A percentile compares a stretch with the other conserved stretches of the same genome.
phyloP scores from a whole-genome alignment of 1,284 basidiomycete genomes.

The Boletus mariae region DNA sequence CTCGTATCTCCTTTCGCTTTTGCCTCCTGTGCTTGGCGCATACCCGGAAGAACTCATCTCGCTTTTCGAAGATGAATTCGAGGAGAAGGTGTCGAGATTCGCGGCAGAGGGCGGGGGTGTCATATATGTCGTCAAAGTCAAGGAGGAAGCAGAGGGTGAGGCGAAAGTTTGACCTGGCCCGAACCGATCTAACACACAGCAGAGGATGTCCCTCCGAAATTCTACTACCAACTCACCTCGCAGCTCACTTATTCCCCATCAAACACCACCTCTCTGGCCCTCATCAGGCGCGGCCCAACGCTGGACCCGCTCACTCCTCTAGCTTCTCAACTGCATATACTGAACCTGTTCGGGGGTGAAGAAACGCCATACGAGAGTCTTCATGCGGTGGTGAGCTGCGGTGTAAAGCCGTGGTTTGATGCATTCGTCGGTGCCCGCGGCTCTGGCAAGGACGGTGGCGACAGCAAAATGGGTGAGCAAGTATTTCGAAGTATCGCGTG shows the following conservation, averaged over 20 bases:
- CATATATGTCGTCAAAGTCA: slow-evolving; percentile 76
- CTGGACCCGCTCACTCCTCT: slow-evolving; percentile 80
- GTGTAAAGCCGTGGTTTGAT: slow-evolving; percentile 98
- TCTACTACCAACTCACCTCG: slow-evolving; percentile 67
- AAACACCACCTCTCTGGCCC: slow-evolving; percentile 83
- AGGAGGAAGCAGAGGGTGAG: slow-evolving; percentile 67
- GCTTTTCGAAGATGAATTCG: slow-evolving; percentile 71
- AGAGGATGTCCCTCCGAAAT: slow-evolving; percentile 62
- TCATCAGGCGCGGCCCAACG: slow-evolving; percentile 88
- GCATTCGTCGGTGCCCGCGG: slow-evolving; percentile 83
- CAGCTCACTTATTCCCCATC: slow-evolving; percentile 80
- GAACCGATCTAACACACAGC: slow-evolving; percentile 17
- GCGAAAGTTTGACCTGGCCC: slow-evolving; percentile 7
- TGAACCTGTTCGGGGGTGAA: slow-evolving; percentile 90
- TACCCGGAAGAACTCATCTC: slow-evolving; percentile 57
- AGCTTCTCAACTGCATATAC: slow-evolving; percentile 84
- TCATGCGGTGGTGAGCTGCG: slow-evolving; percentile 94
- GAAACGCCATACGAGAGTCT: slow-evolving; percentile 94
- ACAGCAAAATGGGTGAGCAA: slow-evolving; percentile 78
- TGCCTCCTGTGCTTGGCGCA: slow-evolving; percentile 75
- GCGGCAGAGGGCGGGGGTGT: slow-evolving; percentile 68
- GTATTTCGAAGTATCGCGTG: neutral
- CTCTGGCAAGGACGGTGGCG: slow-evolving; percentile 75
- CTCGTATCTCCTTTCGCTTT: slow-evolving; percentile 62
- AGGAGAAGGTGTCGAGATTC: slow-evolving; percentile 70